These are phyloP conservation scores for Solanum chacoense DNA, from an alignment of 305 asterid species.

Conservation along the genomic window DNA sequence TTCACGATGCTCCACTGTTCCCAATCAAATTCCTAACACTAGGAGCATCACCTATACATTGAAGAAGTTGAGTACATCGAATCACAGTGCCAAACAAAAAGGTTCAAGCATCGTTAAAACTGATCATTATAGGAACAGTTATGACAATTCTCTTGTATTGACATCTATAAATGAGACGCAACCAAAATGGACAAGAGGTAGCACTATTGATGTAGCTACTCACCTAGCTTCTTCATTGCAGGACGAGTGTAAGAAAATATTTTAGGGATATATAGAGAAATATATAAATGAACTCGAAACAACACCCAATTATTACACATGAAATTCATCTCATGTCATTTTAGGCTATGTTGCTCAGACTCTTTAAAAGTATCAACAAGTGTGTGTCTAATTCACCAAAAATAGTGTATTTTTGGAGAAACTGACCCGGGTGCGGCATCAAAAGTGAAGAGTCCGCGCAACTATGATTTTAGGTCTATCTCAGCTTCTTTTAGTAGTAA, in stretches of 20 bases:
- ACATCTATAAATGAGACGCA: constrained; percentile 21
- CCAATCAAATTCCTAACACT: constrained; percentile 3
- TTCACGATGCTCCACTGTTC: constrained; percentile 19
- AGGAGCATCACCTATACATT: background rate
- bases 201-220: constrained; percentile 18
- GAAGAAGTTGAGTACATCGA: constrained; percentile 14
- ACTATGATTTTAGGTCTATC: no score
- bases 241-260: constrained; percentile 37
- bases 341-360: no score
- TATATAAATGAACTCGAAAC: constrained; percentile 46
- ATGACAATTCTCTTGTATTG: constrained; percentile 12
- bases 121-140: background rate
- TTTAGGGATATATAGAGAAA: constrained; percentile 36
- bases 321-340: no score
- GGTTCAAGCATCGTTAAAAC: constrained; percentile 16
- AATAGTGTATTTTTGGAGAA: no score
- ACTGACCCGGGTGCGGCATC: no score
- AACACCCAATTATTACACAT: no score
- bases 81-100: constrained; percentile 16
- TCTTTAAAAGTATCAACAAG: no score
- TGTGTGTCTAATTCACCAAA: no score
- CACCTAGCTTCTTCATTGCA: constrained; percentile 34
- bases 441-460: no score
- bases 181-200: constrained; percentile 29
- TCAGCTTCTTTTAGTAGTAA: no score